Percentiles rank a stretch among this genome's conserved stretches.
Conservation (phyloP, 768 basidiomycete genomes). For the Pisolithus marmoratus region DNA sequence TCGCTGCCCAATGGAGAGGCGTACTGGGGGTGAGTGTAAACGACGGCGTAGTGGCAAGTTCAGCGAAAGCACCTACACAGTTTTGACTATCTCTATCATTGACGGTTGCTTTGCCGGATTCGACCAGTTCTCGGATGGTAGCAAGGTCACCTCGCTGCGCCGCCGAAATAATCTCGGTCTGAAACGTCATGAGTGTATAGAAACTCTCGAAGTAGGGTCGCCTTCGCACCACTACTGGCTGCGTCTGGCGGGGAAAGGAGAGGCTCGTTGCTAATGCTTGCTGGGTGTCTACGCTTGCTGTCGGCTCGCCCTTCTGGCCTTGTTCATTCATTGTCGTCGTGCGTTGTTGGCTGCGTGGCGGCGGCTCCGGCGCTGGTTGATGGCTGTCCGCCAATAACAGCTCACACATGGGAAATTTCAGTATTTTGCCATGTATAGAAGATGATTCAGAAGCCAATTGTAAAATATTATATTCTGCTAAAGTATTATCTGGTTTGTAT, state of each 20-base stretch:
- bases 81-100: slow-evolving; percentile 85
- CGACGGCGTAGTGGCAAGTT: not conserved
- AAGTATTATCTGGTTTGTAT: too few relatives aligned
- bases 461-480: too few relatives aligned
- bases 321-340: slow-evolving; percentile 26
- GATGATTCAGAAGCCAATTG: too few relatives aligned
- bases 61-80: slow-evolving; percentile 37
- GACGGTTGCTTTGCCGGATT: slow-evolving; percentile 63
- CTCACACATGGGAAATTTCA: too few relatives aligned
- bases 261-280: slow-evolving; percentile 25
- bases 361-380: slow-evolving; percentile 5
- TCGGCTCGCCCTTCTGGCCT: slow-evolving; percentile 23
- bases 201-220: not conserved
- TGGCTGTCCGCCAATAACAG: not conserved
- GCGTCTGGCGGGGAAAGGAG: slow-evolving; percentile 15
- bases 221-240: slow-evolving; percentile 16
- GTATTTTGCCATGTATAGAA: too few relatives aligned
- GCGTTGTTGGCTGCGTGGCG: slow-evolving; percentile 10
- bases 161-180: slow-evolving; percentile 74
- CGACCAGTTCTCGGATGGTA: slow-evolving; percentile 58
- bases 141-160: slow-evolving; percentile 82
- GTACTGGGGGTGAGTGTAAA: slow-evolving; percentile 35
- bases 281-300: slow-evolving; percentile 21
- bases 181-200: slow-evolving; percentile 2
- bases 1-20: slow-evolving; percentile 96